phyloP scores from a whole-genome alignment of 768 basidiomycete species.

The Chalciporus piperatus region DNA sequence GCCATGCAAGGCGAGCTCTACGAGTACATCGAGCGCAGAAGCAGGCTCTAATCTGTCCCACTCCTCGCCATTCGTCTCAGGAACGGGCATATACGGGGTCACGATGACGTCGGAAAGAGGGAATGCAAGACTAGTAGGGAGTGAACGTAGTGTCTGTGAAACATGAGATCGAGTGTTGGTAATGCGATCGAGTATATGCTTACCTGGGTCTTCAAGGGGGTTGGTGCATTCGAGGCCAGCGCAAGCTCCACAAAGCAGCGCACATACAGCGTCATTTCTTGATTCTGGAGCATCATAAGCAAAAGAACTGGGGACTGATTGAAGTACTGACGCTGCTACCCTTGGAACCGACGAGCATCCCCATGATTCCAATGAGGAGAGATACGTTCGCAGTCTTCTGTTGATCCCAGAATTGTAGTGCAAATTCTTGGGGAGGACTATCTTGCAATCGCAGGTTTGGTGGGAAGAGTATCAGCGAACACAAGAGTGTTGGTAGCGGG shows the following conservation, averaged over 20 bases:
- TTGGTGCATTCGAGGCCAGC: conserved; percentile 92
- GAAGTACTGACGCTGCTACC: conserved; percentile 52
- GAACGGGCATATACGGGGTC: conserved; percentile 72
- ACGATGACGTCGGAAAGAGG: conserved; percentile 66
- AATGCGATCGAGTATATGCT: conserved; percentile 8
- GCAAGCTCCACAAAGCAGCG: conserved; percentile 86
- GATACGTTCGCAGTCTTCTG: conserved; percentile 82
- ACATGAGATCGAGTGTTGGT: conserved; percentile 25
- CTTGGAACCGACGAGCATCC: conserved; percentile 79
- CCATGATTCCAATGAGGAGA: conserved; percentile 79
- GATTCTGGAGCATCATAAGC: conserved; percentile 38
- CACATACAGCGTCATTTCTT: conserved; percentile 57
- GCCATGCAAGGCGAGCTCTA: conserved; percentile 81
- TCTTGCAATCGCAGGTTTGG: conserved; percentile 55
- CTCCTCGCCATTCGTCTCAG: conserved; percentile 86
- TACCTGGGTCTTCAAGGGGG: conserved; percentile 83
- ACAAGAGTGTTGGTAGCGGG: conserved; percentile 62
- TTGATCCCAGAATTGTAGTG: conserved; percentile 94
- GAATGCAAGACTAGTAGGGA: conserved; percentile 54
- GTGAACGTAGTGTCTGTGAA: conserved; percentile 51
- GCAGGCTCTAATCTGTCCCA: conserved; percentile 85
- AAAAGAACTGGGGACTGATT: background rate
- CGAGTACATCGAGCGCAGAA: conserved; percentile 78
- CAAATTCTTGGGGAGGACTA: conserved; percentile 80
- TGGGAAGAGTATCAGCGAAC: conserved; percentile 70